phyloP scores from a whole-genome alignment of 805 yeast species.

The Pichia paraexigua region DNA sequence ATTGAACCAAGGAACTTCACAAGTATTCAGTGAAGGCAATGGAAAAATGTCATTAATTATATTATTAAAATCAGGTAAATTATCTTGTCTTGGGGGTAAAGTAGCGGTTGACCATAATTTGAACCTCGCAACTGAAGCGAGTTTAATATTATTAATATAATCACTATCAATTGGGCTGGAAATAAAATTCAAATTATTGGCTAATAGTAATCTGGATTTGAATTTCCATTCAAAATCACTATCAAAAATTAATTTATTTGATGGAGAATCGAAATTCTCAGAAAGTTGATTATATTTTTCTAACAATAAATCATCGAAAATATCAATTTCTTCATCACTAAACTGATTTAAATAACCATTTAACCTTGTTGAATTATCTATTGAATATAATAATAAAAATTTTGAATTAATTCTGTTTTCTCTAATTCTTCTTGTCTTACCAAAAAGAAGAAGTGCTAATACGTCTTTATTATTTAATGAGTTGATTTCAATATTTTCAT shows the following conservation, averaged over 20 bases:
- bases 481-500: background rate
- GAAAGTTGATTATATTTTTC: slow-evolving; percentile 3
- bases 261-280: background rate
- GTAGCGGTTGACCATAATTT: slow-evolving; percentile 47
- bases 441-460: slow-evolving; percentile 4
- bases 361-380: slow-evolving; percentile 33
- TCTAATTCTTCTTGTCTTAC: slow-evolving; percentile 22
- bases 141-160: slow-evolving; percentile 16
- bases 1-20: slow-evolving; percentile 11
- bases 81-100: slow-evolving; percentile 42
- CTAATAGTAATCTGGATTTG: background rate
- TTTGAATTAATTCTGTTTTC: slow-evolving; percentile 42
- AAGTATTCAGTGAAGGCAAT: slow-evolving; percentile 1
- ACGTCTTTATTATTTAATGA: background rate
- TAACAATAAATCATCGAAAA: slow-evolving; percentile 17
- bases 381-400: slow-evolving; percentile 42
- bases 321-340: slow-evolving; percentile 30
- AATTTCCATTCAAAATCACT: slow-evolving; percentile 3
- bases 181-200: background rate
- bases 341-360: slow-evolving; percentile 27
- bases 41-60: slow-evolving; percentile 2
- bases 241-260: slow-evolving; percentile 1
- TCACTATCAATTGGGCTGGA: background rate
- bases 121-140: slow-evolving; percentile 37
- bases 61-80: slow-evolving; percentile 5